A percentile compares a stretch with the other conserved stretches of the same genome.
Evolutionary conservation across 2,329 filamentous ascomycete genomes (phyloP).

Genomic region (Aureobasidium sp.): DNA sequence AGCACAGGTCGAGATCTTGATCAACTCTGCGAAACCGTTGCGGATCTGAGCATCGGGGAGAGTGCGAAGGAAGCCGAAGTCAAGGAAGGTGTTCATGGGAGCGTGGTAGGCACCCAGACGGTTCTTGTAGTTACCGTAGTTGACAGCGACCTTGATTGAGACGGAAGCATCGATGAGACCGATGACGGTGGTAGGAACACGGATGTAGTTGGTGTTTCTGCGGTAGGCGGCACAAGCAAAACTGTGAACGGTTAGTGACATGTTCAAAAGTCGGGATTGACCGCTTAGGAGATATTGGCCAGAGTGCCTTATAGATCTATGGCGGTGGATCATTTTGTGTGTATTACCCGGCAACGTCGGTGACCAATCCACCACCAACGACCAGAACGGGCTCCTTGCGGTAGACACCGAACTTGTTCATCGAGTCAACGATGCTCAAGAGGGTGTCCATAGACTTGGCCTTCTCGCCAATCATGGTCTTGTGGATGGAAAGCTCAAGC

Average conservation of each 20-base stretch:
- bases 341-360: constrained; percentile 63
- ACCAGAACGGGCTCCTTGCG: constrained; percentile 61
- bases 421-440: constrained; percentile 62
- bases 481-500: constrained; percentile 57
- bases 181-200: constrained; percentile 67
- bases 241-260: constrained; percentile 32
- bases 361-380: constrained; percentile 63
- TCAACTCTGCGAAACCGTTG: constrained; percentile 67
- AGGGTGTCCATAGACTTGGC: constrained; percentile 66
- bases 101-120: constrained; percentile 66
- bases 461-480: constrained; percentile 69
- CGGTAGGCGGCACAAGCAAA: constrained; percentile 67
- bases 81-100: constrained; percentile 64
- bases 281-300: constrained; percentile 32
- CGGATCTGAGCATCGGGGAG: constrained; percentile 61
- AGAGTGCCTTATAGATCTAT: constrained; percentile 45
- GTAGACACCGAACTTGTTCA: constrained; percentile 66
- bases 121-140: constrained; percentile 72
- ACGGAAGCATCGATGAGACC: constrained; percentile 69
- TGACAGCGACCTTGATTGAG: constrained; percentile 71
- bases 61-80: constrained; percentile 64
- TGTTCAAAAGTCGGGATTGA: constrained; percentile 18
- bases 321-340: constrained; percentile 27
- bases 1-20: constrained; percentile 68
- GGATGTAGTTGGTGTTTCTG: constrained; percentile 66